Evolutionary conservation across 148 eudicot species (phyloP), one percentile per base, ranked within the genome.

Genomic region (Agrostemma githago): DNA sequence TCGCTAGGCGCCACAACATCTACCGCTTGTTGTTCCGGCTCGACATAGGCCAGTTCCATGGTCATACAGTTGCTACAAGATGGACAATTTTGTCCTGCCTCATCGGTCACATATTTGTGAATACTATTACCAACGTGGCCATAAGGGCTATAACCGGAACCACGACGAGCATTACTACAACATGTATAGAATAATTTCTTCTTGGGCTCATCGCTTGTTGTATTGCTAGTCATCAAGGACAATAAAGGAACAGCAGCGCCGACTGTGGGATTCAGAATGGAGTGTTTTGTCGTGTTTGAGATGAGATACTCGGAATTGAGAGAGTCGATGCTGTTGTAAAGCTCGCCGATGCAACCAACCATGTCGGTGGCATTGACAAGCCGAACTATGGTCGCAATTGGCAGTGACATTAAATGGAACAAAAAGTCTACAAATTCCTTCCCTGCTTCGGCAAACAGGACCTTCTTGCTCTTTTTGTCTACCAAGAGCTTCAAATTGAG

Each of bases 401-500:
- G 84, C 41, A 82, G 8, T 1, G 76, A 39, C 34, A 82, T 61
- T 3, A 82, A 65, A 42, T 61, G 14, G 44, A 82, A 75, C 14
- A 82, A 70, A 70, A 82, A 82, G 21, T 82, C 82, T 0, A 82
- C 82, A 12, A 82, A 82, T 10, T 82, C 81, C 7, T 74, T 78
- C 1, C 70, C 70, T 7, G 81, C 76, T 62, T 79, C 84, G 5
- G 82, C 85, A 5, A 79, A 82, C 8, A 79, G 63, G 7, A 82
- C 82, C 21, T 63, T 82, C 1, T 68, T 43, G 4, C 16, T 10
- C 15, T 82, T 73, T 9, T 58, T 69, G 70, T 83, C 82, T 0
- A 83, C 58, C 0, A 76, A 16, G 4, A 83, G 77, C 71, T 79
- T 83, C n/a, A 83, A 5, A 54, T 57, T 68, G 4, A 59, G 38